A percentile compares a stretch with the other conserved stretches of the same genome.
These are phyloP conservation scores for Mortierella alpina DNA, from an alignment of 192 early-diverging fungal species.

Conservation along the genomic window DNA sequence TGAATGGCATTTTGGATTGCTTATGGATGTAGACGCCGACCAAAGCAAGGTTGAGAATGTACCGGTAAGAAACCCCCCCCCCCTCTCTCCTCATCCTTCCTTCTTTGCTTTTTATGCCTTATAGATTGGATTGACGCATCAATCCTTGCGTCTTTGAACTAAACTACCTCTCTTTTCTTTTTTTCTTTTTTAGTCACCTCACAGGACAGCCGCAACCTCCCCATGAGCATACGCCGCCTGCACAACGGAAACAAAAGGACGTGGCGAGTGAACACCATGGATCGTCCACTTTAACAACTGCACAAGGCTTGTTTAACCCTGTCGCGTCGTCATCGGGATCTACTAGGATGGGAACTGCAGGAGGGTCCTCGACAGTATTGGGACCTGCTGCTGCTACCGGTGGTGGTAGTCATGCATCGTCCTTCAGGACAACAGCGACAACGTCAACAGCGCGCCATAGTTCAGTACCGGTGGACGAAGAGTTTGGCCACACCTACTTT, in stretches of 20 bases:
- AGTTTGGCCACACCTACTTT: conserved; percentile 35
- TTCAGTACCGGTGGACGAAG: conserved; percentile 32
- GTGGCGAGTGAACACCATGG: background rate
- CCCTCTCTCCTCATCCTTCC: too few species aligned
- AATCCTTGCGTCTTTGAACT: background rate
- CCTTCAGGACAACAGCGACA: conserved; percentile 1
- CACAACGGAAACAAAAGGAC: conserved; percentile 17
- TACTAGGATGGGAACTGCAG: too few species aligned
- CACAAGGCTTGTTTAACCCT: background rate
- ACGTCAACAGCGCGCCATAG: background rate
- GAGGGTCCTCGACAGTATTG: too few species aligned
- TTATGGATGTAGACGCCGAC: conserved; percentile 20
- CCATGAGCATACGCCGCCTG: conserved; percentile 18
- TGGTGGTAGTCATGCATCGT: background rate
- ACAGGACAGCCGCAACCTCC: conserved; percentile 43
- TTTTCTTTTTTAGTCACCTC: conserved; percentile 16
- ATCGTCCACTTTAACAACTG: too few species aligned
- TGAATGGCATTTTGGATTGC: background rate
- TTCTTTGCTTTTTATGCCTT: background rate
- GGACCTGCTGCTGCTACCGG: background rate
- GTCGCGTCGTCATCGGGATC: background rate
- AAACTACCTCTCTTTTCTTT: background rate
- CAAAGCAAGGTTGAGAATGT: conserved; percentile 33
- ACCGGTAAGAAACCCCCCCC: conserved; percentile 23
- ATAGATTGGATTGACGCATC: background rate